Conservation (phyloP, 164 flowering plant species). For the Umbellularia californica region DNA sequence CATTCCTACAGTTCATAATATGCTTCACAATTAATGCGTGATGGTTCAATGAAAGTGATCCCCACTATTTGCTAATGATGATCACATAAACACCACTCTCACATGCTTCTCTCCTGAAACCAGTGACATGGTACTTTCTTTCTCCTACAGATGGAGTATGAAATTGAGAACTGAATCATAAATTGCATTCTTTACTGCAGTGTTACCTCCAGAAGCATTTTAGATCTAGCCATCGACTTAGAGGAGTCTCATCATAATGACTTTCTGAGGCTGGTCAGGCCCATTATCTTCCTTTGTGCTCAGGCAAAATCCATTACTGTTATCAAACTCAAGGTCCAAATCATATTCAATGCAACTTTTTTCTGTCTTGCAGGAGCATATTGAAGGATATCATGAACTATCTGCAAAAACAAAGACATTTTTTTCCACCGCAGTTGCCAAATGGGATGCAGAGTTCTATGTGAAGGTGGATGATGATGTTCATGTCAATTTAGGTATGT, state of each 20-base stretch:
- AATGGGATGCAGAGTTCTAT: conserved; percentile 87
- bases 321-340: not conserved
- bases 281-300: not conserved
- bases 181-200: conserved; percentile 37
- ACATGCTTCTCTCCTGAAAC: not conserved
- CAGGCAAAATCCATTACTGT: not conserved
- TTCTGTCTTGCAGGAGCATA: conserved; percentile 29
- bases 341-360: not conserved
- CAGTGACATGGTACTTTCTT: conserved; percentile 23
- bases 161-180: conserved; percentile 2
- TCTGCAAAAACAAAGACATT: conserved; percentile 72
- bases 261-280: conserved; percentile 62
- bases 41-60: not conserved
- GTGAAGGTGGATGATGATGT: conserved; percentile 87
- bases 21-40: not conserved
- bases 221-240: conserved; percentile 56
- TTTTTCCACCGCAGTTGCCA: conserved; percentile 55
- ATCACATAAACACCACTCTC: not conserved
- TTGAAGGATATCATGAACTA: conserved; percentile 80
- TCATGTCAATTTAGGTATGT: conserved; percentile 67
- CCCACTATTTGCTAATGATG: too few species aligned
- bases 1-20: not conserved
- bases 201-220: conserved; percentile 71
- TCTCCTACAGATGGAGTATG: conserved; percentile 48
- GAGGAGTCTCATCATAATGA: conserved; percentile 64